Conservation (phyloP, 257 asterid genomes). For the Primulina eburnea region DNA sequence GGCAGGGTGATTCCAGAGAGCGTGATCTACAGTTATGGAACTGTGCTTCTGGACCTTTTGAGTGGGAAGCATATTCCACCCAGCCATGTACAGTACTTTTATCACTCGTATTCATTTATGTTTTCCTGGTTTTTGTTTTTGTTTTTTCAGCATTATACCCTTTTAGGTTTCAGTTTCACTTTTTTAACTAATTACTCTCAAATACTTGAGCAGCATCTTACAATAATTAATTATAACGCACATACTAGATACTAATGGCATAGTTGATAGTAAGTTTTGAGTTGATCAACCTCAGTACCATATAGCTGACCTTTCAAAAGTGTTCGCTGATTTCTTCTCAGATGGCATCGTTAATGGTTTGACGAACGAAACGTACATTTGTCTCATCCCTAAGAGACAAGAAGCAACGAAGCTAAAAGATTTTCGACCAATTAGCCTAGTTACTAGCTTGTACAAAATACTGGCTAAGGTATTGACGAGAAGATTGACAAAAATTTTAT, state of each 20-base stretch:
- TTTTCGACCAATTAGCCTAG: too few relatives aligned
- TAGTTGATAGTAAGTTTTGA: neutral
- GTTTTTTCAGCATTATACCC: neutral
- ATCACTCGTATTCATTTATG: neutral
- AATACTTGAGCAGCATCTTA: neutral
- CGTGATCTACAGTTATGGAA: conserved; percentile 90
- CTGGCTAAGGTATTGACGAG: too few relatives aligned
- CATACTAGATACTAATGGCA: neutral
- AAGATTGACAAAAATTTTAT: too few relatives aligned
- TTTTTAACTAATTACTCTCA: too few relatives aligned
- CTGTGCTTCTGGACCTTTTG: conserved; percentile 84
- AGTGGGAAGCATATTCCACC: conserved; percentile 98
- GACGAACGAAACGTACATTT: too few relatives aligned
- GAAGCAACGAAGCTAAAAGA: too few relatives aligned
- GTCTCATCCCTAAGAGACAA: too few relatives aligned
- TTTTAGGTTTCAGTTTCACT: too few relatives aligned
- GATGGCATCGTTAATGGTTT: too few relatives aligned
- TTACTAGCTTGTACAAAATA: too few relatives aligned
- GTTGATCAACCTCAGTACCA: neutral
- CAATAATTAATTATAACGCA: neutral
- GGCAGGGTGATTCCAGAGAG: conserved; percentile 96
- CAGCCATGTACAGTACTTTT: conserved; percentile 53
- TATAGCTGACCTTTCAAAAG: neutral
- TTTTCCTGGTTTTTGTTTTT: neutral
- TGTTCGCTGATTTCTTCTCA: too few relatives aligned